Evolutionary conservation across 2,329 filamentous ascomycete genomes (phyloP), one percentile per base, ranked within the genome.

Genomic region (Pseudogymnoascus sp.): DNA sequence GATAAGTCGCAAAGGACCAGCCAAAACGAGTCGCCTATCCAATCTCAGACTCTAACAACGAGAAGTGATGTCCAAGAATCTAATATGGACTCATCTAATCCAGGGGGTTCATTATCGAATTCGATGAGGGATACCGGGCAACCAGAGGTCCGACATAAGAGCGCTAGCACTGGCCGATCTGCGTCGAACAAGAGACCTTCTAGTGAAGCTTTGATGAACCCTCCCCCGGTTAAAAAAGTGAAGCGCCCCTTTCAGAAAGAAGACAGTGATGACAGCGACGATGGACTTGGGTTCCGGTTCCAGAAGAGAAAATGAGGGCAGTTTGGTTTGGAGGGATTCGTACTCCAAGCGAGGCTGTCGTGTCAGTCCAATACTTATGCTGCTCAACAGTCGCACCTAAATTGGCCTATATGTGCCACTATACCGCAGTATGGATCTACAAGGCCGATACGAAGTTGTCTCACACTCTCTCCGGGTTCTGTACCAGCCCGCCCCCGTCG

Each of bases 231-330:
- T 11, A 72, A 72, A 67, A 72, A 67, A 37, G 61, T 61, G 7
- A 69, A 63, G 52, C 65, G 67, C 59, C 63, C 61, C 26, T 37
- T 59, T 8, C 19, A 64, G 37, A 62, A 41, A 26, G 45, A 65
- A 23, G 66, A 70, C 35, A 66, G 65, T 60, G 69, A 71, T 59
- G 68, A 71, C 35, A 67, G 67, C 60, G 70, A 72, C 55, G 69
- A 71, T 58, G 69, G 65, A 41, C 61, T 71, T 52, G 70, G 69
- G 39, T 73, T 73, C 64, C 67, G 66, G 39, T 72, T 73, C 63
- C 66, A 65, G 61, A 67, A 64, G 63, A 64, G 64, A 38, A 62
- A 39, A 19, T 66, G 29, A 65, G 19, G 19, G 7, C 49, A 35
- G 16, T 55, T 19, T 19, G 21, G 29, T 19, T 55, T 3, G 49